Base-by-base conservation (phyloP, 2,329 filamentous ascomycete genomes). In the Penicillium glabrum region DNA sequence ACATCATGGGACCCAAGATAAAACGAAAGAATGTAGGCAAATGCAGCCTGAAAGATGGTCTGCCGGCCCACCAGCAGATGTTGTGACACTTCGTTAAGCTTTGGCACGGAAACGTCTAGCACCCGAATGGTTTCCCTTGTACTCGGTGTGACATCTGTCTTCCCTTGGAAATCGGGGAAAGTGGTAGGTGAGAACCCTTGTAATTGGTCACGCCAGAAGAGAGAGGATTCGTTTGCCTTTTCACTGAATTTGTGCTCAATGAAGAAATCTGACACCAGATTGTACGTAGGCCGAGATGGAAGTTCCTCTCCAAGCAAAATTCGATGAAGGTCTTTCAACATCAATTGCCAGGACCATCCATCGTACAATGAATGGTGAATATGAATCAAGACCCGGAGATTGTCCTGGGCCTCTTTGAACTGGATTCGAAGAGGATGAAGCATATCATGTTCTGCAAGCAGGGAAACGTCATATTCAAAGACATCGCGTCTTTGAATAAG, bases 351-450 rank as follows among this genome's bases (percentile, higher is more conserved):
- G 0, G 91, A 93, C 93, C 93, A 97, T n/a, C 92, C 93, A 72
- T 97, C 93, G 68, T 96, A 97, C 1, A 96, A 71, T 0, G 90
- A 86, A 73, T 97, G 93, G 69, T 96, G 92, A 0, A 96, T 78
- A 13, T 88, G 80, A 45, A 90, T 52, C 11, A 83, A 66, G 1
- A 72, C 57, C 31, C 69, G 65, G 3, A 69, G 53, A 47, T 61
- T 54, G 5, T 68, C 49, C 19, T 62, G 19, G 8, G 51, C 31
- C 51, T 61, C 48, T 13, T 64, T 63, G 1, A 92, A 73, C 57
- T 90, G 82, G n/a, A 91, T 74, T 16, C 71, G 75, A 14, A 93
- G 76, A 0, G 91, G 90, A 29, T 78, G 77, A 2, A 90, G 75
- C 14, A 84, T 64, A 35, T 75, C 74, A 7, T 74, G 62, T 3